Percentiles rank a stretch among this genome's conserved stretches.
Conservation (phyloP, 2,329 filamentous ascomycete species). For the Paraphoma chrysanthemicola region DNA sequence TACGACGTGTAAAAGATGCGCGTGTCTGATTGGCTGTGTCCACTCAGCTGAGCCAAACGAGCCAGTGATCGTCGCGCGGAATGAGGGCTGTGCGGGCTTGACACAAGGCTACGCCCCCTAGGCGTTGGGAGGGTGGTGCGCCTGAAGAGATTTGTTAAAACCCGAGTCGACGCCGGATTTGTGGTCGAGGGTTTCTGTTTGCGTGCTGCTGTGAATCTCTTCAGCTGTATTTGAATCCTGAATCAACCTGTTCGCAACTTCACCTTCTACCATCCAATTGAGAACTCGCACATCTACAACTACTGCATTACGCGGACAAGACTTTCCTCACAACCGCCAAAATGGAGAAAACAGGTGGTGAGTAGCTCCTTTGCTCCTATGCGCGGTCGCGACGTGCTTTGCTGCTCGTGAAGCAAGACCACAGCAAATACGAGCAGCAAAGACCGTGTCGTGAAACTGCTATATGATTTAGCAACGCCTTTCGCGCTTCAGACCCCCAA, state of each 20-base stretch:
- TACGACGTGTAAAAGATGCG: slow-evolving; percentile 5
- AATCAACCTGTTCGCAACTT: background rate
- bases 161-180: slow-evolving; percentile 1
- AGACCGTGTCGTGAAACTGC: background rate
- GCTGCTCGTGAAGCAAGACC: background rate
- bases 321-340: slow-evolving; percentile 4
- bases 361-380: slow-evolving; percentile 12
- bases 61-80: slow-evolving; percentile 15
- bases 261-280: background rate
- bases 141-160: slow-evolving; percentile 19
- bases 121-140: slow-evolving; percentile 18
- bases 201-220: background rate
- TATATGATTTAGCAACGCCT: background rate
- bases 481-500: background rate
- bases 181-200: background rate
- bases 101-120: slow-evolving; percentile 13
- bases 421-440: background rate
- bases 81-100: slow-evolving; percentile 26
- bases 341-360: slow-evolving; percentile 48
- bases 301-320: background rate
- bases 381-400: background rate
- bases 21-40: slow-evolving; percentile 11
- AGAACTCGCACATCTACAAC: background rate
- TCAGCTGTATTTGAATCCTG: background rate
- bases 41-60: slow-evolving; percentile 3